phyloP scores from a whole-genome alignment of 306 rosid genomes.

The Quercus wislizeni region DNA sequence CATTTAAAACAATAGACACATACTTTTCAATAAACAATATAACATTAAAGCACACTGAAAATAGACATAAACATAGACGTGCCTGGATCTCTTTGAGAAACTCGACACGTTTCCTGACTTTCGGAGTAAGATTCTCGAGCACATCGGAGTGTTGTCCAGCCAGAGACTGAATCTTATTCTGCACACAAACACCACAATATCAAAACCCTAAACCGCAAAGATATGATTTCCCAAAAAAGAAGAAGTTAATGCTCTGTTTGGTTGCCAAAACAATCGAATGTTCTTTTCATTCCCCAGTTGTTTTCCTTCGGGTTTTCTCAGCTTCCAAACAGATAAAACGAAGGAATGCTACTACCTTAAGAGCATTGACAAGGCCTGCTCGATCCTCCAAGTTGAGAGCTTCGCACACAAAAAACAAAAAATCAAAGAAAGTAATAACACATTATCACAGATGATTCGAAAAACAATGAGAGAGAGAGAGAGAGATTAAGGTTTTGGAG shows the following conservation, averaged over 20 bases:
- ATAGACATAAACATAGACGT: neutral
- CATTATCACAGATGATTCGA: neutral
- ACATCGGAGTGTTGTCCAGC: constrained; percentile 81
- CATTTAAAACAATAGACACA: neutral
- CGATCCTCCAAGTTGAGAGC: constrained; percentile 71
- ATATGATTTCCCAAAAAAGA: too few species aligned
- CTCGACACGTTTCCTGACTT: constrained; percentile 79
- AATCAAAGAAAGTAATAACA: neutral
- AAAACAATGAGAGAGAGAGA: neutral
- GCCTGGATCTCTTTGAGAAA: constrained; percentile 90
- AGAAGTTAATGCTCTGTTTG: too few species aligned
- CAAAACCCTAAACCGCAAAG: too few species aligned
- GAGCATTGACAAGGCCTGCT: constrained; percentile 81
- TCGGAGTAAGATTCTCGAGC: constrained; percentile 57
- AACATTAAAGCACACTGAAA: neutral
- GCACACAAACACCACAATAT: constrained; percentile 2
- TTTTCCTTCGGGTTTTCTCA: neutral
- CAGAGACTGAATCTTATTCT: constrained; percentile 80
- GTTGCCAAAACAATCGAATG: neutral
- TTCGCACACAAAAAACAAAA: constrained; percentile 1
- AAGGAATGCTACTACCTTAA: constrained; percentile 49
- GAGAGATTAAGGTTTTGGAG: neutral
- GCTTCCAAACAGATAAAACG: neutral
- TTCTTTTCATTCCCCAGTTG: neutral
- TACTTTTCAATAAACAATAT: neutral